These are phyloP conservation scores for Collybiopsis confluens DNA, from an alignment of 768 basidiomycete genomes.

Conservation along the genomic window DNA sequence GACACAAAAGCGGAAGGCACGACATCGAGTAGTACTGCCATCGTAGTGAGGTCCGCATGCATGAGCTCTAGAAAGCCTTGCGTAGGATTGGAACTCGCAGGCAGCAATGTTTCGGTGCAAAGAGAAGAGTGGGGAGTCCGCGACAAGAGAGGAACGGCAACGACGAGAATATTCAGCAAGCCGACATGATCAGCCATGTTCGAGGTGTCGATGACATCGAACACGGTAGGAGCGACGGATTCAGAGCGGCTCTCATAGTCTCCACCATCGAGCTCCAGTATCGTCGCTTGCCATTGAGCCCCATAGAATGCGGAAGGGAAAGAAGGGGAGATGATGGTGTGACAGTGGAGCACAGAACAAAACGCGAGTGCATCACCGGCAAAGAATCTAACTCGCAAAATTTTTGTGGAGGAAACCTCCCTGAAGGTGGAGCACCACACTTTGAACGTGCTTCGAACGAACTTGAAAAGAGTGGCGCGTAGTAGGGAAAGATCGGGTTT, in stretches of 20 bases:
- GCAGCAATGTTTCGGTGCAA: conserved; percentile 38
- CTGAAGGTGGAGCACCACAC: conserved; percentile 26
- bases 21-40: conserved; percentile 38
- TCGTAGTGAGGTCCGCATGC: conserved; percentile 34
- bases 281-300: conserved; percentile 20
- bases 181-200: conserved; percentile 36
- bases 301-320: conserved; percentile 10
- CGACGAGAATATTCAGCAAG: conserved; percentile 30
- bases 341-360: conserved; percentile 20
- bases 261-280: conserved; percentile 17
- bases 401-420: conserved; percentile 8
- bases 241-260: conserved; percentile 19
- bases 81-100: conserved; percentile 20
- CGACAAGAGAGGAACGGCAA: conserved; percentile 26
- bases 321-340: conserved; percentile 5
- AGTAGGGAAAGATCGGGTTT: conserved; percentile 17
- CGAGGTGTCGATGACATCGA: conserved; percentile 38
- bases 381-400: conserved; percentile 16
- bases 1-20: conserved; percentile 34
- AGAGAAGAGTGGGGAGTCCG: conserved; percentile 18
- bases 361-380: conserved; percentile 23
- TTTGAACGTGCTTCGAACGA: conserved; percentile 1
- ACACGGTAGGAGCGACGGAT: conserved; percentile 22
- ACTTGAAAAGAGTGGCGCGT: conserved; percentile 11
- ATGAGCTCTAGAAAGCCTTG: conserved; percentile 26